phyloP scores from a whole-genome alignment of 2,329 filamentous ascomycete genomes.

The Ophiostoma sp. region DNA sequence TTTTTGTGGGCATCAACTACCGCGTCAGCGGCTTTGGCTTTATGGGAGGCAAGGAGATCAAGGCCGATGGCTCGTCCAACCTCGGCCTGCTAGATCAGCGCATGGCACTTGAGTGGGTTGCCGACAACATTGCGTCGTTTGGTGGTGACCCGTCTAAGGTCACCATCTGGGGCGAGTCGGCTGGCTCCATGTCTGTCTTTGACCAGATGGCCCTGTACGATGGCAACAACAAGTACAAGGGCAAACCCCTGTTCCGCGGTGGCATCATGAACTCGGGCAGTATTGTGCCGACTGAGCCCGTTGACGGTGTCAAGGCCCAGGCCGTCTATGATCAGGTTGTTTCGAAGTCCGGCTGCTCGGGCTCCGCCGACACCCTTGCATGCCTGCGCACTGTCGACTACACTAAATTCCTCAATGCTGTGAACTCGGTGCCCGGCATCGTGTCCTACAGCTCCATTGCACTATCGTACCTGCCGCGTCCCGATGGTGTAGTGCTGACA shows the following conservation, averaged over 20 bases:
- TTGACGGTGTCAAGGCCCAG: constrained; percentile 63
- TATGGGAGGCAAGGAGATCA: constrained; percentile 61
- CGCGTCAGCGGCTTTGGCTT: constrained; percentile 70
- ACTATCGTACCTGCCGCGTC: constrained; percentile 68
- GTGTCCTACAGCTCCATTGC: constrained; percentile 63
- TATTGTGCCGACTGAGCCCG: constrained; percentile 54
- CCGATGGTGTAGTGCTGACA: constrained; percentile 59
- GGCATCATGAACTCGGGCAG: constrained; percentile 74
- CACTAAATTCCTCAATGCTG: constrained; percentile 56
- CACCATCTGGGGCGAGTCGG: constrained; percentile 73
- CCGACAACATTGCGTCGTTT: constrained; percentile 70
- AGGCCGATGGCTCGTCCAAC: constrained; percentile 60
- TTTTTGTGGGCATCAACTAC: constrained; percentile 76
- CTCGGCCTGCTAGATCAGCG: constrained; percentile 68
- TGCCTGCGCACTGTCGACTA: constrained; percentile 61
- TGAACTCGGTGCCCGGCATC: constrained; percentile 60
- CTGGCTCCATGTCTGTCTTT: constrained; percentile 66
- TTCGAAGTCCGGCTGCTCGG: constrained; percentile 54
- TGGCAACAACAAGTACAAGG: constrained; percentile 69
- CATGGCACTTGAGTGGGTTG: constrained; percentile 67
- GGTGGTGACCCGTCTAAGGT: constrained; percentile 73
- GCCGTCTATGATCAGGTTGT: constrained; percentile 59
- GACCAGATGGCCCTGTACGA: constrained; percentile 68
- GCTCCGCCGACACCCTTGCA: constrained; percentile 51
- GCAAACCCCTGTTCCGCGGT: constrained; percentile 65